Evolutionary conservation across 2,329 filamentous ascomycete species (phyloP).

Genomic region (Clarireedia paspali): DNA sequence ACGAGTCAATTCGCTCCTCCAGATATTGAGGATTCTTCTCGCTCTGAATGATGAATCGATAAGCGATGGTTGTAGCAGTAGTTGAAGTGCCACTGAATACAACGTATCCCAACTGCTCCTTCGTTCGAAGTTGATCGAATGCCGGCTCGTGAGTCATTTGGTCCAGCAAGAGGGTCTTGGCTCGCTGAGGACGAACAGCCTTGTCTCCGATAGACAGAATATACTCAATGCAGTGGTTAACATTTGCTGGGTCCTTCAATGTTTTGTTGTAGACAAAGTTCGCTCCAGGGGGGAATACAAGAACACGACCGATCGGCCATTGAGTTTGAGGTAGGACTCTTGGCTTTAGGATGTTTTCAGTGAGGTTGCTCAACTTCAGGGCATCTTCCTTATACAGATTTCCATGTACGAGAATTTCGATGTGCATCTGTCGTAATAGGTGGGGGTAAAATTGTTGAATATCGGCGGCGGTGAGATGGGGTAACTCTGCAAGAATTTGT

Average conservation of each 20-base stretch:
- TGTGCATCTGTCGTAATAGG: conserved; percentile 73
- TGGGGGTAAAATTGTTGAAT: conserved; percentile 73
- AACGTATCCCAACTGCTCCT: conserved; percentile 95
- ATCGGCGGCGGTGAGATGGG: conserved; percentile 64
- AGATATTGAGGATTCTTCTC: conserved; percentile 79
- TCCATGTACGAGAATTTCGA: conserved; percentile 83
- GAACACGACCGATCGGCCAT: conserved; percentile 69
- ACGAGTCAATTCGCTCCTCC: conserved; percentile 79
- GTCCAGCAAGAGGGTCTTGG: conserved; percentile 72
- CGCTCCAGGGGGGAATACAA: conserved; percentile 69
- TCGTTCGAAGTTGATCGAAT: conserved; percentile 91
- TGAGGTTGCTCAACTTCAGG: conserved; percentile 71
- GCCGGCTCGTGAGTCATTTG: conserved; percentile 90
- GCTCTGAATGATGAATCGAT: conserved; percentile 88
- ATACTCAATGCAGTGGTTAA: conserved; percentile 81
- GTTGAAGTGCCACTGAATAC: conserved; percentile 75
- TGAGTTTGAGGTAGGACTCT: conserved; percentile 66
- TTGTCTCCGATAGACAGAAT: conserved; percentile 64
- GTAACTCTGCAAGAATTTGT: conserved; percentile 70
- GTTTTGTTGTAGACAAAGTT: conserved; percentile 79
- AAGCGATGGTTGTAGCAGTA: conserved; percentile 72
- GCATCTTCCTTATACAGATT: conserved; percentile 95
- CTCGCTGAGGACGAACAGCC: conserved; percentile 60
- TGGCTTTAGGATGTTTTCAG: conserved; percentile 71
- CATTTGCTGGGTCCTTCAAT: conserved; percentile 78